phyloP scores from a whole-genome alignment of 1,284 basidiomycete genomes.

The Boletus mariae region DNA sequence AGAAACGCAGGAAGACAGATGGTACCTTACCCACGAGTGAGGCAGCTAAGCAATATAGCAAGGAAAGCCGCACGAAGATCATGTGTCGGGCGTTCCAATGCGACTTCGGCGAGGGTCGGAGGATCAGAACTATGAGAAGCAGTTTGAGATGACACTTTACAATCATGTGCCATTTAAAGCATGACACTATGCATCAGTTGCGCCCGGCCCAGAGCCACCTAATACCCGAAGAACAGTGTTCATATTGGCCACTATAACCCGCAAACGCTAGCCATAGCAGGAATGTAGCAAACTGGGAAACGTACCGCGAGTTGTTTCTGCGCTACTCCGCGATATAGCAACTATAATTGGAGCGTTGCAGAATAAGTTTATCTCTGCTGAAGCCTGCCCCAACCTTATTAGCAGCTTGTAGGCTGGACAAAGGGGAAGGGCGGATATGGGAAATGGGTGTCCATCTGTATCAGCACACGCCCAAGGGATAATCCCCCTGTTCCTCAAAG shows the following conservation, averaged over 20 bases:
- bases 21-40: neutral
- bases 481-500: neutral
- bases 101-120: neutral
- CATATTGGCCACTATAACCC: neutral
- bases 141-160: too few species aligned
- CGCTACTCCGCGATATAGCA: neutral
- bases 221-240: too few species aligned
- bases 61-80: neutral
- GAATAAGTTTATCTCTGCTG: neutral
- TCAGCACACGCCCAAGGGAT: neutral
- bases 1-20: slow-evolving; percentile 3
- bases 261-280: neutral
- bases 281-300: too few species aligned
- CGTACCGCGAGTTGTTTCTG: neutral
- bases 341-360: neutral
- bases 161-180: neutral
- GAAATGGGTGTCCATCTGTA: neutral
- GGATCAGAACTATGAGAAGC: neutral
- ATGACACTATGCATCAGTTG: neutral
- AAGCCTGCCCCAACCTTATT: neutral
- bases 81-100: neutral
- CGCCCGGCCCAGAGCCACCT: neutral
- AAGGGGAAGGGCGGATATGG: neutral
- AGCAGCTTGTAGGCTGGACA: neutral
- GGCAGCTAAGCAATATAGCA: neutral